Evolutionary conservation across 108 stramenopile species (phyloP), one percentile per base, ranked within the genome.

Genomic region (Cyclotella cryptica): DNA sequence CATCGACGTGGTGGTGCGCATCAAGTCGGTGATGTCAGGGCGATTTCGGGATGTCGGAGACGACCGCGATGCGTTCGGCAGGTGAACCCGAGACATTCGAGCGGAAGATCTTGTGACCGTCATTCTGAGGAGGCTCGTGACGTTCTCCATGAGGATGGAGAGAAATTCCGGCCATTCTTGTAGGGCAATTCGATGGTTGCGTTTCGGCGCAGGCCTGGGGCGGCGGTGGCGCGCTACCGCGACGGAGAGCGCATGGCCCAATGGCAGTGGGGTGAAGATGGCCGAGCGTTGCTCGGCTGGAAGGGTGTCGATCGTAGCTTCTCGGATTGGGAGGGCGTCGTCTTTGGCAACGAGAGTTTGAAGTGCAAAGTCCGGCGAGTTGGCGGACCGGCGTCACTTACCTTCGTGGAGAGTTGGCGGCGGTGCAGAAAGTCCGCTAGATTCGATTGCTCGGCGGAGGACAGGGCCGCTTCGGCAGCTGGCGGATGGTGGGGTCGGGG

Each of bases 1-100:
- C 97, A 76, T 98, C 96, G 13, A 99, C 96, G 98, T 98, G 53
- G 96, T 89, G 49, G 95, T 98, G 59, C 98, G 88, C 91, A 99
- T 99, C 35, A 88, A 73, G 70, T 98, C 94, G 24, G 96, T 96
- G 22, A 88, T 86, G n/a, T 76, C 63, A 47, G 93, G 74, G 84
- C 77, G 61, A 98, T 91, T 71, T 94, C 93, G 27, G 91, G 90
- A 62, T 53, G 60, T 66, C 74, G 11, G 62, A 18, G 15, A 84
- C 86, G 11, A 75, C 24, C 6, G 84, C 86, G 68, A 92, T 83
- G 39, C 93, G 88, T 62, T 98, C 97, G n/a, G 72, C 95, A 97
- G 57, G 95, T 92, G 84, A 95, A 99, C 19, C 98, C 98, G 27
- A 99, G 86, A 82, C 97, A 95, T 78, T 97, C 95, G 71, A 99